Evolutionary conservation across 768 basidiomycete genomes (phyloP).

Genomic region (Leccinum boreale): DNA sequence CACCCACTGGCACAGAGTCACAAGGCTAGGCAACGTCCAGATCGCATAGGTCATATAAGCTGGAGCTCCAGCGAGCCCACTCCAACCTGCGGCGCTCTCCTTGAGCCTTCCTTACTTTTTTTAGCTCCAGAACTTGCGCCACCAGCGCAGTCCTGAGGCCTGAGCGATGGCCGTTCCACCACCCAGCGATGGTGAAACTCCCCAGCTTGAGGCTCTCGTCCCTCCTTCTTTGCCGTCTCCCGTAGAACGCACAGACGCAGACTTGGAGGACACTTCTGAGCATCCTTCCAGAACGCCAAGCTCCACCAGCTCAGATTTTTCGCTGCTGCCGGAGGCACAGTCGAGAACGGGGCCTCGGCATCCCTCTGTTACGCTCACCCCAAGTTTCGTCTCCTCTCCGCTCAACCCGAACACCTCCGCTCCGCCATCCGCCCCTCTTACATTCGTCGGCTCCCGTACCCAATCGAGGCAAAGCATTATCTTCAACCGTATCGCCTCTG

Average conservation of each 20-base stretch:
- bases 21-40: neutral
- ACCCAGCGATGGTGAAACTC: neutral
- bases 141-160: neutral
- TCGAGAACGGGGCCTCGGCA: constrained; percentile 9
- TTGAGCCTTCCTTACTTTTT: neutral
- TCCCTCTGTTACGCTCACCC: constrained; percentile 24
- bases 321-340: constrained; percentile 26
- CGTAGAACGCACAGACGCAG: constrained; percentile 6
- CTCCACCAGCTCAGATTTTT: constrained; percentile 27
- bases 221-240: neutral
- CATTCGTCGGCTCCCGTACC: constrained; percentile 33
- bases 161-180: constrained; percentile 39
- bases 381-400: constrained; percentile 48
- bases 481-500: constrained; percentile 43
- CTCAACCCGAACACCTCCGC: constrained; percentile 42
- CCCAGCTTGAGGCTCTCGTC: constrained; percentile 30
- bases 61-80: neutral
- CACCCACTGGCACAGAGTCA: neutral
- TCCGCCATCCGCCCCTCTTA: constrained; percentile 9
- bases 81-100: neutral
- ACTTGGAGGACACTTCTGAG: constrained; percentile 1
- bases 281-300: constrained; percentile 21
- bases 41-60: neutral
- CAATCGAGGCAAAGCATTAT: constrained; percentile 39
- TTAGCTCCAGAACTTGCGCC: constrained; percentile 2